Percentiles rank a stretch among this genome's conserved stretches.
Conservation (phyloP, 257 asterid species). For the Solanum medicagineum region DNA sequence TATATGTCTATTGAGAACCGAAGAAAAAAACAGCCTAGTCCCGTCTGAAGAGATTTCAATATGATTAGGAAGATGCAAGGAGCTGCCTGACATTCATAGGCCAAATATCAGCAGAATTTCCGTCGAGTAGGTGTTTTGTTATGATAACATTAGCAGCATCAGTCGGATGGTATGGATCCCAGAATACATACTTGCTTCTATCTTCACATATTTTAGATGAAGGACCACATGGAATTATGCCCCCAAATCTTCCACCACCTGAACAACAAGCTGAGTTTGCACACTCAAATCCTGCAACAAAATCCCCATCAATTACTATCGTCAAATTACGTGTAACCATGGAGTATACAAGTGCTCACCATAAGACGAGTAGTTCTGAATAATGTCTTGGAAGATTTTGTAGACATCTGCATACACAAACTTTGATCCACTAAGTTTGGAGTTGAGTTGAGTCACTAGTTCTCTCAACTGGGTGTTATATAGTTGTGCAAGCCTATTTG, state of each 20-base stretch:
- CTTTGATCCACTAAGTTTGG: constrained; percentile 33
- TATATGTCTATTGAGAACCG: not conserved
- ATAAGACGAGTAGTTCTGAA: constrained; percentile 28
- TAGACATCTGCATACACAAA: constrained; percentile 63
- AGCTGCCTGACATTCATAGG: constrained; percentile 48
- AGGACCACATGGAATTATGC: constrained; percentile 62
- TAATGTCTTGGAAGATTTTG: constrained; percentile 33
- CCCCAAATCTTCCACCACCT: constrained; percentile 51
- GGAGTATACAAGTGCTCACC: constrained; percentile 17
- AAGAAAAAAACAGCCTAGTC: not conserved
- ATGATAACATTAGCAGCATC: constrained; percentile 50
- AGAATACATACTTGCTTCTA: constrained; percentile 57
- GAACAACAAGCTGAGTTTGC: constrained; percentile 53
- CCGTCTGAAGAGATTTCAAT: not conserved
- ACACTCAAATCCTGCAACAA: constrained; percentile 41
- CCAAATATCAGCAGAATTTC: constrained; percentile 40
- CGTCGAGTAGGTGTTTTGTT: constrained; percentile 43
- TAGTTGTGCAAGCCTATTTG: constrained; percentile 49
- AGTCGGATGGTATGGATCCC: constrained; percentile 77
- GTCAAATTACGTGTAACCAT: not conserved
- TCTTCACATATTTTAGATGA: constrained; percentile 44
- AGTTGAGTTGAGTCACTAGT: constrained; percentile 25
- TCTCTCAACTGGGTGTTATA: constrained; percentile 41
- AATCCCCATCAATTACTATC: not conserved
- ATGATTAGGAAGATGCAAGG: constrained; percentile 1